Percentiles rank a stretch among this genome's conserved stretches.
Evolutionary conservation across 2,329 filamentous ascomycete species (phyloP).

Genomic region (Capronia americana): DNA sequence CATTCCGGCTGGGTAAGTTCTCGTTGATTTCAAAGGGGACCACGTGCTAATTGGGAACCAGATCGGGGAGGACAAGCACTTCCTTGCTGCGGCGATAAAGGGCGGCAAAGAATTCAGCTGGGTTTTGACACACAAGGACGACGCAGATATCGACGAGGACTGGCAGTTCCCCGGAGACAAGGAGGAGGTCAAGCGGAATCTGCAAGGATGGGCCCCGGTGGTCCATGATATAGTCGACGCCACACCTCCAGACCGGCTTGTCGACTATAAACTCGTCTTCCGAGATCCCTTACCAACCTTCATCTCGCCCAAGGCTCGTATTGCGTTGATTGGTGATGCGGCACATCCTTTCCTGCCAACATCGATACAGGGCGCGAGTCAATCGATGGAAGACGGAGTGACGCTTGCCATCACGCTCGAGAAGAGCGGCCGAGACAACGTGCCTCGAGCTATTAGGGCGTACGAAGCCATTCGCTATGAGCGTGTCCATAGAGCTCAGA

Average conservation of each 20-base stretch:
- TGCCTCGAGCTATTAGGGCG: constrained; percentile 40
- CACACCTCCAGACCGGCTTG: constrained; percentile 36
- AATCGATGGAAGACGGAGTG: constrained; percentile 59
- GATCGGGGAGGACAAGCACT: constrained; percentile 54
- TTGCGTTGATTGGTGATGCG: constrained; percentile 58
- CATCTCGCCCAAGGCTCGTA: constrained; percentile 52
- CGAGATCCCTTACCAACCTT: constrained; percentile 37
- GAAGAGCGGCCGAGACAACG: constrained; percentile 39
- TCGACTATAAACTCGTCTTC: constrained; percentile 37
- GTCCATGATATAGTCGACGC: constrained; percentile 41
- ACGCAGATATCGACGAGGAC: constrained; percentile 59
- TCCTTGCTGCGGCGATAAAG: constrained; percentile 61
- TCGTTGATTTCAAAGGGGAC: neutral
- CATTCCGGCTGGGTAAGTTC: constrained; percentile 54
- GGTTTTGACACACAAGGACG: constrained; percentile 61
- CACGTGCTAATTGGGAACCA: neutral
- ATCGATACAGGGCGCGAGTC: constrained; percentile 56
- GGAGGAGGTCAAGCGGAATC: constrained; percentile 57
- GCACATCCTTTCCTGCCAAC: constrained; percentile 60
- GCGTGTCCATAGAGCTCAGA: constrained; percentile 38
- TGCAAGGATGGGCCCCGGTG: constrained; percentile 59
- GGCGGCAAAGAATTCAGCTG: constrained; percentile 60
- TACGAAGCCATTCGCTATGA: constrained; percentile 40
- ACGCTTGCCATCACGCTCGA: constrained; percentile 54
- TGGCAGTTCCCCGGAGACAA: constrained; percentile 62